Base-by-base conservation (phyloP, 2,329 filamentous ascomycete genomes). In the Pseudogymnoascus sp. region DNA sequence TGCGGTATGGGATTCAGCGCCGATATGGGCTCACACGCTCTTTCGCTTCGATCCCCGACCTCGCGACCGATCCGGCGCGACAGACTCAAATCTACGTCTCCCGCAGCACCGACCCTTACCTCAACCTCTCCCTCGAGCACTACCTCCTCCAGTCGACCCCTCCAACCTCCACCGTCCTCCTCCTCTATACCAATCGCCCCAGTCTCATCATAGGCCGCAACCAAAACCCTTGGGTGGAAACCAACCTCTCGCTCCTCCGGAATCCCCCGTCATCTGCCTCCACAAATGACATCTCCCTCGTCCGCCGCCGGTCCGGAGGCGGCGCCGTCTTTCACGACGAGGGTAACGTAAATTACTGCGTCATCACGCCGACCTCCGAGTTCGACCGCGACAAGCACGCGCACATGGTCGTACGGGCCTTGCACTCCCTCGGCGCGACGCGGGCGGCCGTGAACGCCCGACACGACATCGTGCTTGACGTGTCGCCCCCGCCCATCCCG, bases 211-310 rank as follows among this genome's bases (percentile, higher is more conserved):
- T 99, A 68, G 95, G 95, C 47, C 87, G 95, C 65, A 99, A 99
- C 74, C 95, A 99, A 78, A 99, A 99, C 74, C 95, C 95, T 62
- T 99, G 93, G 95, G 81, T 91, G 7, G 95, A 99, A 78, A 86
- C 91, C 66, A 90, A 96, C 73, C 81, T 97, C 7, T 77, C 77
- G 40, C 79, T 85, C 1, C 78, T 96, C 7, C 70, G 66, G 47
- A 66, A 24, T 62, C 10, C 29, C 53, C 14, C 59, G 35, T 65
- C 13, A 61, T 63, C 61, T 66, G 68, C 61, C 68, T 68, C 65
- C 44, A 53, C 69, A 65, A 66, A 66, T 64, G 14, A 73, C 59
- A 75, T 85, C 38, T 70, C 81, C 64, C 85, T 96, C 11, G 90
- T 99, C 4, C 86, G 95, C 11, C 84, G 95, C 16, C 85, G 93